A percentile compares a stretch with the other conserved stretches of the same genome.
Evolutionary conservation across 2,329 filamentous ascomycete species (phyloP).

Genomic region (Penicillium sp.): DNA sequence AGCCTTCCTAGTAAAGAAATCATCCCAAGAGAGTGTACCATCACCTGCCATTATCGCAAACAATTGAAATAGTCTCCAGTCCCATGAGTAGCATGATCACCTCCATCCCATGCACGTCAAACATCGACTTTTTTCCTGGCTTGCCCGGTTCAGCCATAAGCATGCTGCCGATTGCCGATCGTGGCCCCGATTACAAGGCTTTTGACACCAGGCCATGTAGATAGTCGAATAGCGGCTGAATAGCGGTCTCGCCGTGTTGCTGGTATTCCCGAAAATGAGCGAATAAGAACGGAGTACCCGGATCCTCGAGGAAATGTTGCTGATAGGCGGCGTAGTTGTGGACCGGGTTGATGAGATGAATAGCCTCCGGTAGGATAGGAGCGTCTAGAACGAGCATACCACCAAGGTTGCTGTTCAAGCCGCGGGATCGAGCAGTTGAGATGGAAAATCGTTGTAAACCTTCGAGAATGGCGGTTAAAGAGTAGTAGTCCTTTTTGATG

Average conservation of each 20-base stretch:
- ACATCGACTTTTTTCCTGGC: not conserved
- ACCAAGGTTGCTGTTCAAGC: constrained; percentile 11
- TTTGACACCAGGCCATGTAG: constrained; percentile 14
- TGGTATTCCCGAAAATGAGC: constrained; percentile 39
- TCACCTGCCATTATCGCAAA: no score
- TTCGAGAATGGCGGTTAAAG: constrained; percentile 36
- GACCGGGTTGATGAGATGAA: constrained; percentile 29
- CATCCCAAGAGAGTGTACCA: not conserved
- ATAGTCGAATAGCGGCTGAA: constrained; percentile 31
- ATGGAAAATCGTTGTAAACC: constrained; percentile 38
- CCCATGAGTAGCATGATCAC: not conserved
- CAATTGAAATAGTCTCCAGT: not conserved
- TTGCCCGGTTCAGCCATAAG: not conserved
- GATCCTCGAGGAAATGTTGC: constrained; percentile 29
- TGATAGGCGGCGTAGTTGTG: constrained; percentile 40
- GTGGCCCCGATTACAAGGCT: not conserved
- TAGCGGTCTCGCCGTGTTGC: constrained; percentile 25
- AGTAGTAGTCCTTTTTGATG: constrained; percentile 36
- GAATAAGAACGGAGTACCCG: constrained; percentile 41
- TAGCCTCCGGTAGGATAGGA: constrained; percentile 24
- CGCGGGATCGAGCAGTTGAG: constrained; percentile 21
- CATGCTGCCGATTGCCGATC: constrained; percentile 1
- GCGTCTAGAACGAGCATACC: constrained; percentile 23
- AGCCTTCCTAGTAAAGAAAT: not conserved
- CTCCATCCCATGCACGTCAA: not conserved